Percentiles rank a stretch among this genome's conserved stretches.
Conservation (phyloP, 2,329 filamentous ascomycete genomes). For the Cladosporium velox region DNA sequence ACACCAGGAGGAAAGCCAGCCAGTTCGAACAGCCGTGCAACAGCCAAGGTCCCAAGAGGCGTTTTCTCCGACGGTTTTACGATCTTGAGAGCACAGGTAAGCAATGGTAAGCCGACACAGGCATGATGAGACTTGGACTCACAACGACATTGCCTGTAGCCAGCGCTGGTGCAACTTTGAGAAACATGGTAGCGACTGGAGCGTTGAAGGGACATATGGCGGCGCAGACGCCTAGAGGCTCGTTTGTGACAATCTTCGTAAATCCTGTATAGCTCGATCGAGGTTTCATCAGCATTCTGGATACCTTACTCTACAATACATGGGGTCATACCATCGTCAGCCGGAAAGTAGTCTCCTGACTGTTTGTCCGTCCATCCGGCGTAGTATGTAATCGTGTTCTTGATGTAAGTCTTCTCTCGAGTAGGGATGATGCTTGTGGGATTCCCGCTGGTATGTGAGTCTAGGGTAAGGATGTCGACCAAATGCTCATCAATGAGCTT, state of each 20-base stretch:
- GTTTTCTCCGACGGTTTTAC: conserved; percentile 66
- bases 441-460: too few species aligned
- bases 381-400: not conserved
- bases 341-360: conserved; percentile 71
- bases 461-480: too few species aligned
- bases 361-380: not conserved
- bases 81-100: not conserved
- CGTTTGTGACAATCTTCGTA: not conserved
- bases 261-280: not conserved
- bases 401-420: not conserved
- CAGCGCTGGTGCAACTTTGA: conserved; percentile 73
- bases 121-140: not conserved
- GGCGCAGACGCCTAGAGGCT: conserved; percentile 56
- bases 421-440: not conserved
- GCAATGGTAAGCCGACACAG: not conserved
- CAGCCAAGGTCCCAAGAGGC: conserved; percentile 54
- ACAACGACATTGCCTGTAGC: conserved; percentile 70
- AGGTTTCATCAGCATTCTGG: not conserved
- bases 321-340: conserved; percentile 43
- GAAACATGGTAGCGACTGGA: conserved; percentile 30
- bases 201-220: conserved; percentile 63
- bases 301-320: conserved; percentile 54
- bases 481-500: too few species aligned
- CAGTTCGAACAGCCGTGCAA: conserved; percentile 55
- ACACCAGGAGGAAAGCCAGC: conserved; percentile 79